These are phyloP conservation scores for Neofusicoccum ribis DNA, from an alignment of 2,329 filamentous ascomycete species.

Conservation along the genomic window DNA sequence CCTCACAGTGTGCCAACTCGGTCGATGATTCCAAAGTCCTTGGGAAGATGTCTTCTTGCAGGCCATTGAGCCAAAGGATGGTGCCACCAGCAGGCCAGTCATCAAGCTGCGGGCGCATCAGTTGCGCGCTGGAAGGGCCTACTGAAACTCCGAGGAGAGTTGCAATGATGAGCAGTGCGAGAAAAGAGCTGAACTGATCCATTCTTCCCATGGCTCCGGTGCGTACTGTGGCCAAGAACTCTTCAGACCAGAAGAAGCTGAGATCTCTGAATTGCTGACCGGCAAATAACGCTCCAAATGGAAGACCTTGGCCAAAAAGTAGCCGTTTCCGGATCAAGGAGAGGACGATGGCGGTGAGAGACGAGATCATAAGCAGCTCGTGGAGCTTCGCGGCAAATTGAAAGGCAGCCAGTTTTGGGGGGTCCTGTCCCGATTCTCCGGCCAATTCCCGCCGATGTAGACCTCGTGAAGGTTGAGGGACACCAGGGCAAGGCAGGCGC, in stretches of 20 bases:
- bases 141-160: constrained; percentile 25
- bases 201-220: neutral
- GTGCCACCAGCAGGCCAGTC: constrained; percentile 9
- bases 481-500: constrained; percentile 23
- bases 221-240: constrained; percentile 24
- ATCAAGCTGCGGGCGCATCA: neutral
- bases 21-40: neutral
- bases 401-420: constrained; percentile 28
- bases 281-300: constrained; percentile 27
- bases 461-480: constrained; percentile 26
- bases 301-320: constrained; percentile 25
- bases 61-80: constrained; percentile 2
- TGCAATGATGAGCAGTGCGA: constrained; percentile 22
- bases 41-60: neutral
- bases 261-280: constrained; percentile 25
- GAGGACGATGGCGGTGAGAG: constrained; percentile 27
- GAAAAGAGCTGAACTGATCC: neutral
- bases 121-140: constrained; percentile 16
- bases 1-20: constrained; percentile 11
- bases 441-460: constrained; percentile 26
- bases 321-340: constrained; percentile 25
- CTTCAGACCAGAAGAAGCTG: constrained; percentile 27
- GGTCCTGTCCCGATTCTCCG: constrained; percentile 24
- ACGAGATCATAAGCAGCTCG: constrained; percentile 28
- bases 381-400: constrained; percentile 30